Base-by-base conservation (phyloP, 2,329 filamentous ascomycete genomes). In the Clathrospora elynae region DNA sequence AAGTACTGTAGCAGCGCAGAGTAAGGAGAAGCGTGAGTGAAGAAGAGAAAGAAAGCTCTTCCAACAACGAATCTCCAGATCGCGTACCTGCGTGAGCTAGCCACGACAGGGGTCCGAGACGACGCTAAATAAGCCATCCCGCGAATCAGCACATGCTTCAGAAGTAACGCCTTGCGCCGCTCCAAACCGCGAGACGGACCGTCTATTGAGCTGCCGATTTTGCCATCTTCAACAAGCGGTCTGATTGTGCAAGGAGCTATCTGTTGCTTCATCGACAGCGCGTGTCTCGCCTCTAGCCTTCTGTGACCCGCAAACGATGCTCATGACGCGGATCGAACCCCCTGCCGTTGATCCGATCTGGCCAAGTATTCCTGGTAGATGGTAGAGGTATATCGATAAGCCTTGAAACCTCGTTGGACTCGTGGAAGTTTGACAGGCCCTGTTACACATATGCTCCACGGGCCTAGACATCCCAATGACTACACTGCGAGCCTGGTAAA, bases 291-390 rank as follows among this genome's bases (percentile, higher is more conserved):
- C 18, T 13, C 3, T n/a, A 10, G n/a, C n/a, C 12, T 18, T 8
- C 8, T 11, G 12, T 12, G 19, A 13, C 18, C 33, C 14, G 10
- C 38, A 35, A 16, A 35, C n/a, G n/a, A n/a, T n/a, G n/a, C n/a
- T n/a, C 26, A 47, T 34, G 33, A 36, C 17, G 26, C 22, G n/a
- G 38, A 34, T 43, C 43, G 12, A 17, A 31, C 11, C 35, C 47
- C 50, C 33, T 46, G 47, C 6, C 24, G 59, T 45, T 39, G 53
- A 64, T 64, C 60, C 26, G 49, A 53, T 62, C 60, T 61, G 45
- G 59, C 52, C 49, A 46, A 20, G 23, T 6, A 11, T 35, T 33
- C 33, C 34, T 31, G n/a, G 40, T 18, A 23, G 31, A 32, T n/a
- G n/a, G 14, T 19, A 16, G 34, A 34, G 32, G 18, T 41, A 41